Conservation (phyloP, 2,329 filamentous ascomycete genomes). For the Penicillium sp. region DNA sequence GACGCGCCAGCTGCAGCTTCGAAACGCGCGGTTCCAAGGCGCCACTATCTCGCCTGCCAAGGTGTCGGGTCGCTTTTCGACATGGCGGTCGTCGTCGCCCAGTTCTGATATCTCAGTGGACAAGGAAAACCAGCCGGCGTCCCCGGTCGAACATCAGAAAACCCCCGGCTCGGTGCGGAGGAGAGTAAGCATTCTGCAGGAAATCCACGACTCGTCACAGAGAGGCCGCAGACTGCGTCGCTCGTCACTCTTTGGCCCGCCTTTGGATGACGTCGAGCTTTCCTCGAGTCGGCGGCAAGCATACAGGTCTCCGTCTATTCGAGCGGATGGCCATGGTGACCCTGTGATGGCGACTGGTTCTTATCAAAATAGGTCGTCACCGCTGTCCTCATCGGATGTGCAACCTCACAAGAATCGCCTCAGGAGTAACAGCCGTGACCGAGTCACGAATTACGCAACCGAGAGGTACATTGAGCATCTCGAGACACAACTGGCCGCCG, state of each 20-base stretch:
- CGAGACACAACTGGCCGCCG: slow-evolving; percentile 42
- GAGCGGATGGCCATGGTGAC: slow-evolving; percentile 4
- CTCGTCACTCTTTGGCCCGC: slow-evolving; percentile 13
- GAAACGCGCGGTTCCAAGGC: slow-evolving; percentile 27
- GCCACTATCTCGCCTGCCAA: slow-evolving; percentile 19
- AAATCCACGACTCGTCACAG: slow-evolving; percentile 27
- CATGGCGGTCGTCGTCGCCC: slow-evolving; percentile 19
- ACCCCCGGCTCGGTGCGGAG: slow-evolving; percentile 14
- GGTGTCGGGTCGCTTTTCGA: slow-evolving; percentile 19
- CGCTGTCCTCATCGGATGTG: slow-evolving; percentile 17
- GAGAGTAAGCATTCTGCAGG: slow-evolving; percentile 26
- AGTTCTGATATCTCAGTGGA: slow-evolving; percentile 17
- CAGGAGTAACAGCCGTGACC: slow-evolving; percentile 15
- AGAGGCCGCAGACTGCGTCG: slow-evolving; percentile 17
- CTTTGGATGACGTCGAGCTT: slow-evolving; percentile 3
- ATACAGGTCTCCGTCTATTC: slow-evolving; percentile 2
- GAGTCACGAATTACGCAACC: slow-evolving; percentile 34
- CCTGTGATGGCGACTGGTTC: background rate
- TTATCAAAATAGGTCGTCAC: slow-evolving; percentile 9
- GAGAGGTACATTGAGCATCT: slow-evolving; percentile 49
- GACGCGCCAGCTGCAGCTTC: slow-evolving; percentile 25
- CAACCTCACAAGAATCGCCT: background rate
- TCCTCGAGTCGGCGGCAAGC: background rate
- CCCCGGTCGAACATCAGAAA: background rate
- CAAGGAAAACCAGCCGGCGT: slow-evolving; percentile 17